phyloP scores from a whole-genome alignment of 306 rosid genomes.

The Corylus avellana region DNA sequence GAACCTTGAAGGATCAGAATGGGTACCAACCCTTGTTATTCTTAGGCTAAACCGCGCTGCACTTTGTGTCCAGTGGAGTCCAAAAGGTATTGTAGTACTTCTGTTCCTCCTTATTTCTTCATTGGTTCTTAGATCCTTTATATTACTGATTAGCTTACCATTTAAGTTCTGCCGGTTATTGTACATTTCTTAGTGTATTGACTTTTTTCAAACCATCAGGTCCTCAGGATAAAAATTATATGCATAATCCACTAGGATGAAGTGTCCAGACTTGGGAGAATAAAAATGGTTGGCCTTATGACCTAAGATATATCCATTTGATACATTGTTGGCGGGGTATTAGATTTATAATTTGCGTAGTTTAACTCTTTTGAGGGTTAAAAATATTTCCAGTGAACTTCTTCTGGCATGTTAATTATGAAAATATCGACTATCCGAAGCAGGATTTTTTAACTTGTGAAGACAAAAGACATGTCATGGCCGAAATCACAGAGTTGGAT shows the following conservation, averaged over 20 bases:
- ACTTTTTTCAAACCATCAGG: neutral
- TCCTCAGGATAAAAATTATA: neutral
- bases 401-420: neutral
- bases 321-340: neutral
- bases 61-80: slow-evolving; percentile 97
- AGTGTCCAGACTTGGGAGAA: neutral
- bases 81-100: slow-evolving; percentile 63
- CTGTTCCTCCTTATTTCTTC: slow-evolving; percentile 13
- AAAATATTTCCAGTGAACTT: neutral
- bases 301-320: neutral
- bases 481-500: neutral
- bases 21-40: slow-evolving; percentile 95
- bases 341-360: neutral
- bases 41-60: slow-evolving; percentile 97
- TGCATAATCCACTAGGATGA: neutral
- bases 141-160: neutral
- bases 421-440: neutral
- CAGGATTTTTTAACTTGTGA: neutral
- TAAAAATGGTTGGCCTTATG: neutral
- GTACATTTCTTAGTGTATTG: neutral
- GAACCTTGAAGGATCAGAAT: slow-evolving; percentile 89
- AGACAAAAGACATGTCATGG: neutral
- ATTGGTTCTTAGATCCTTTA: slow-evolving; percentile 10
- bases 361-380: neutral
- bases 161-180: neutral